Conservation (phyloP, 306 rosid species). For the Quillaja saponaria region DNA sequence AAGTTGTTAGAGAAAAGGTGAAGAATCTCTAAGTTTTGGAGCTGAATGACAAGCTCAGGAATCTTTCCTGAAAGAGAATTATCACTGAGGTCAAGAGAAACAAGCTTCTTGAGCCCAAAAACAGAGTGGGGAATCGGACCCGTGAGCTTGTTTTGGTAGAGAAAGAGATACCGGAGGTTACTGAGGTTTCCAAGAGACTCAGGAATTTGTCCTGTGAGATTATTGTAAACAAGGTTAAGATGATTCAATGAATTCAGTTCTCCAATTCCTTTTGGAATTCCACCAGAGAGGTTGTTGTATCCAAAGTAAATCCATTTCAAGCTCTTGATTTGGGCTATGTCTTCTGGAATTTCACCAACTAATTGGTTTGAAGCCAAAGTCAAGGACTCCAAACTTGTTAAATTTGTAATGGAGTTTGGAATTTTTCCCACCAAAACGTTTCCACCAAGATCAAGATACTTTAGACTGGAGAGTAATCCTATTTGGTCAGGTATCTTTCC, state of each 20-base stretch:
- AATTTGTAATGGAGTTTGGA: constrained; percentile 60
- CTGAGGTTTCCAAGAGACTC: constrained; percentile 63
- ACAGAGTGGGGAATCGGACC: constrained; percentile 63
- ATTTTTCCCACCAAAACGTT: constrained; percentile 63
- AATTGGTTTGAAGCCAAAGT: constrained; percentile 87
- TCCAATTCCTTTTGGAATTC: constrained; percentile 70
- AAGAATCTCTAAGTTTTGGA: constrained; percentile 68
- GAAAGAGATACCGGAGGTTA: constrained; percentile 66
- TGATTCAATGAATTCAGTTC: constrained; percentile 53
- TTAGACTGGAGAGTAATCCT: constrained; percentile 52
- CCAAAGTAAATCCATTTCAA: constrained; percentile 85
- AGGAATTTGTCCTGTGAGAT: constrained; percentile 74
- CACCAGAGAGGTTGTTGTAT: constrained; percentile 80
- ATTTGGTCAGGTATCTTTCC: constrained; percentile 61
- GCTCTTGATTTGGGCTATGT: constrained; percentile 51
- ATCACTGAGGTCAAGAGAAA: constrained; percentile 84
- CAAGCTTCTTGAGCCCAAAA: constrained; percentile 51
- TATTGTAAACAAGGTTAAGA: constrained; percentile 89
- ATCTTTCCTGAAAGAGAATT: constrained; percentile 75
- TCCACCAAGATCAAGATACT: constrained; percentile 83
- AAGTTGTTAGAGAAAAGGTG: constrained; percentile 85
- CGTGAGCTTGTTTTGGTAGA: constrained; percentile 73
- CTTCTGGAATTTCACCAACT: constrained; percentile 58
- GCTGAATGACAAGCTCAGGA: constrained; percentile 52
- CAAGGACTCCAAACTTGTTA: constrained; percentile 54